phyloP scores from a whole-genome alignment of 257 asterid species.

The Plantago major region DNA sequence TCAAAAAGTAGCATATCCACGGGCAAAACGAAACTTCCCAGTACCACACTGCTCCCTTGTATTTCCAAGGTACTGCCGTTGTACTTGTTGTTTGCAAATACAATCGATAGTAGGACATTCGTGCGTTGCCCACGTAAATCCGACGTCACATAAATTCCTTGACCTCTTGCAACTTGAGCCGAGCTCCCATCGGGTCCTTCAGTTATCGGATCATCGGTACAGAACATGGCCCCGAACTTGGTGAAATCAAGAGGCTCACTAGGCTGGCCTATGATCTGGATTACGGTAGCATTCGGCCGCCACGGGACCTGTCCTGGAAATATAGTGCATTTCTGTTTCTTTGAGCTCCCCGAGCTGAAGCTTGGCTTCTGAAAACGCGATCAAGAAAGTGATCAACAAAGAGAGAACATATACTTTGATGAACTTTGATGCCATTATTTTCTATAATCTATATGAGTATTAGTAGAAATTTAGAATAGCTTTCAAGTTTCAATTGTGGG shows the following conservation, averaged over 20 bases:
- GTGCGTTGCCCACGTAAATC: slow-evolving; percentile 28
- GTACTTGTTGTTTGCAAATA: slow-evolving; percentile 19
- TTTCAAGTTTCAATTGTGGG: too few species aligned
- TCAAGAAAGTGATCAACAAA: not conserved
- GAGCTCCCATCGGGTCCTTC: slow-evolving; percentile 9
- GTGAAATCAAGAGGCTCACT: slow-evolving; percentile 14
- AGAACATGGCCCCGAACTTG: slow-evolving; percentile 23
- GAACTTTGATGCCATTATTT: too few species aligned
- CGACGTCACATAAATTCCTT: slow-evolving; percentile 29
- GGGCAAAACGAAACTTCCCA: slow-evolving; percentile 30
- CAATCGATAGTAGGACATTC: slow-evolving; percentile 27
- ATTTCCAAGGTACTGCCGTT: slow-evolving; percentile 31
- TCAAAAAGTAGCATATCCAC: slow-evolving; percentile 34
- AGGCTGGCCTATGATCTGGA: slow-evolving; percentile 15
- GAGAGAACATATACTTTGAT: too few species aligned
- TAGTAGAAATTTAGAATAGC: too few species aligned
- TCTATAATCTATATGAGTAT: too few species aligned
- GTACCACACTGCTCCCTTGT: slow-evolving; percentile 35
- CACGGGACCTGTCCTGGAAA: slow-evolving; percentile 19
- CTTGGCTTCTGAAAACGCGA: too few species aligned
- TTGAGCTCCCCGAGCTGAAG: not conserved
- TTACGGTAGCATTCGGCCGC: slow-evolving; percentile 24
- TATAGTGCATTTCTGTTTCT: slow-evolving; percentile 24
- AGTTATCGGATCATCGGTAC: slow-evolving; percentile 24
- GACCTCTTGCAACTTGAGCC: slow-evolving; percentile 18